Evolutionary conservation across 169 alveolate species (phyloP).

Genomic region (Cryptosporidium baileyi): DNA sequence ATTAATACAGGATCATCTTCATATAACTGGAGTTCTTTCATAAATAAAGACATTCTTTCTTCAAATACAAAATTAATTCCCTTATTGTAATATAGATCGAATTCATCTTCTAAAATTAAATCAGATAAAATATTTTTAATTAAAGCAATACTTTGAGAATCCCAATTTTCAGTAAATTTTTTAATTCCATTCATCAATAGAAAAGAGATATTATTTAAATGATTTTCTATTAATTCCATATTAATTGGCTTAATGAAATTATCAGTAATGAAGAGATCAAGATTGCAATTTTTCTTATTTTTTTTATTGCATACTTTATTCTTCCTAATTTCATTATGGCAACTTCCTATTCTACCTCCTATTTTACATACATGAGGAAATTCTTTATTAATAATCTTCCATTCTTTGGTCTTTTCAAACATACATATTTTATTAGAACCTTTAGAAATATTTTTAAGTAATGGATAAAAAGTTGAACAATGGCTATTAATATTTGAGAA

Average conservation of each 20-base stretch:
- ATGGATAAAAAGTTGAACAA: slow-evolving; percentile 73
- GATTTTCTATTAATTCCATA: not conserved
- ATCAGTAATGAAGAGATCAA: slow-evolving; percentile 66
- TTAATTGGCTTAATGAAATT: slow-evolving; percentile 72
- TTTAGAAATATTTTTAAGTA: slow-evolving; percentile 58
- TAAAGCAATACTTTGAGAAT: not conserved
- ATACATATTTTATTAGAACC: slow-evolving; percentile 68
- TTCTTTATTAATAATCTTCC: slow-evolving; percentile 64
- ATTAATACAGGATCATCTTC: not conserved
- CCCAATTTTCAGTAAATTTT: slow-evolving; percentile 3
- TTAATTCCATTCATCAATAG: slow-evolving; percentile 36
- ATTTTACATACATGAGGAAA: slow-evolving; percentile 74
- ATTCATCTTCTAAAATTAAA: slow-evolving; percentile 1
- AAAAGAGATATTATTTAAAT: slow-evolving; percentile 15
- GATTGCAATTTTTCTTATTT: slow-evolving; percentile 23
- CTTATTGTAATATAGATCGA: not conserved
- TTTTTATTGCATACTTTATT: slow-evolving; percentile 57
- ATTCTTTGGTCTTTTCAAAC: slow-evolving; percentile 71
- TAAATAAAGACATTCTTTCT: slow-evolving; percentile 9
- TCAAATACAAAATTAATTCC: slow-evolving; percentile 15
- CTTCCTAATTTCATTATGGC: slow-evolving; percentile 71
- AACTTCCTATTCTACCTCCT: slow-evolving; percentile 74
- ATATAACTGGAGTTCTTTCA: not conserved
- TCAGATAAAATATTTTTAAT: not conserved
- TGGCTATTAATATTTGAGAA: not conserved